Base-by-base conservation (phyloP, 768 basidiomycete genomes). In the Rhizopogon sp. region DNA sequence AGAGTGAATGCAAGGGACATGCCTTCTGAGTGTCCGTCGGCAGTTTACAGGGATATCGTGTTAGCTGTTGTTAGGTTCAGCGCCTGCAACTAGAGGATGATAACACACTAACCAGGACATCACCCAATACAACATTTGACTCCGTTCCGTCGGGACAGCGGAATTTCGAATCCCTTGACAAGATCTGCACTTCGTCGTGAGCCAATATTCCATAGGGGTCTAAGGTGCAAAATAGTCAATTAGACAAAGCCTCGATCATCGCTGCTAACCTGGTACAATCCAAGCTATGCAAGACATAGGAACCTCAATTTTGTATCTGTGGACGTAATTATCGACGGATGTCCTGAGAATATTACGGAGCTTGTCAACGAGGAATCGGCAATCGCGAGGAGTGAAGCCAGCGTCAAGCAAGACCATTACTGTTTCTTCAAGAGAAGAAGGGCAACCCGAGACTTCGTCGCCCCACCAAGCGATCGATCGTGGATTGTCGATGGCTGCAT, bases 21-120 rank as follows among this genome's bases (percentile, higher is more conserved):
- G 83, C 84, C 72, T 84, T 87, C 59, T 82, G 82, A 0, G 80
- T 74, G 64, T 89, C 87, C 0, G 79, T 83, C 1, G 86, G 84
- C 1, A 87, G 67, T 58, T 85, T 87, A 67, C 86, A 88, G n/a
- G 87, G 87, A 64, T 83, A 76, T 22, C 85, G 71, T 2, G 82
- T 82, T 10, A 88, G 68, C 82, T 83, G 55, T 6, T 33, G 1
- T 29, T 16, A 7, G 16, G 11, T 3, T 35, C 22, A 52, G 39
- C 4, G 14, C 11, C 40, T 29, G 33, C 28, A 14, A 11, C n/a
- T 37, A 37, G 20, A 16, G 25, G 22, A 9, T 9, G 20, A 25
- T 16, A 37, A 37, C 16, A 25, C 8, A 49, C 74, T 57, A 57
- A 82, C 81, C 57, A 89, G 64, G 9, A 85, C 80, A 59, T 83